Evolutionary conservation across 1,139 yeast species (phyloP).

Genomic region (Geotrichum europaeum): DNA sequence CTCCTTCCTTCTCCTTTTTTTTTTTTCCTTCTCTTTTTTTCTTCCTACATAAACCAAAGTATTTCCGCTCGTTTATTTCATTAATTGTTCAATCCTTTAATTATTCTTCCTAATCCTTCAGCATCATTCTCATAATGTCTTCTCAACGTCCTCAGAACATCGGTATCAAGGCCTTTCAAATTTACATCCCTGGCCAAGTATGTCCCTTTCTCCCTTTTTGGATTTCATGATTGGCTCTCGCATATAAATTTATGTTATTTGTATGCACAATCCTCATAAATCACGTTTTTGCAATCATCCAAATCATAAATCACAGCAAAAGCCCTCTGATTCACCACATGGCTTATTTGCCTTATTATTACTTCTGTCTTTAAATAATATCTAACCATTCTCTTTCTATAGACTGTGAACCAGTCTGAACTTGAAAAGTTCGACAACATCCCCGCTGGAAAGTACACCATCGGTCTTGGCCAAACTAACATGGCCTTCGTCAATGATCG

Average conservation of each 20-base stretch:
- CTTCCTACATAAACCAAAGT: background rate
- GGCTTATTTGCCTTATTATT: background rate
- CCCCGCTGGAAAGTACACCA: constrained; percentile 93
- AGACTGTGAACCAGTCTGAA: constrained; percentile 83
- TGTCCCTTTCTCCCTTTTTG: constrained; percentile 23
- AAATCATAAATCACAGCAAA: background rate
- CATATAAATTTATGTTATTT: background rate
- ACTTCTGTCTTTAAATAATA: background rate
- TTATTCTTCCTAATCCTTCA: background rate
- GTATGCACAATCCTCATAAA: background rate
- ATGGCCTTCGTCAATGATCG: constrained; percentile 97
- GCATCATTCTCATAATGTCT: constrained; percentile 25
- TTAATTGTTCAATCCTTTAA: background rate
- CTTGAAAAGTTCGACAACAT: constrained; percentile 81
- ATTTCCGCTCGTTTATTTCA: background rate
- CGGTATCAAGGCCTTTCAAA: constrained; percentile 94
- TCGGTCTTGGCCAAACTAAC: constrained; percentile 96
- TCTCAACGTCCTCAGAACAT: constrained; percentile 58
- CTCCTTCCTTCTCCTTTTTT: background rate
- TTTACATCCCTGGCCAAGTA: constrained; percentile 73
- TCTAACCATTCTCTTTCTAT: constrained; percentile 2
- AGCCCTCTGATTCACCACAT: background rate
- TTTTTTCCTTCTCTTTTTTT: background rate
- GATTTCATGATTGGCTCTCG: background rate
- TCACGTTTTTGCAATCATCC: background rate